Evolutionary conservation across 2,329 filamentous ascomycete species (phyloP), one percentile per base, ranked within the genome.

Genomic region (Dactylellina sp.): DNA sequence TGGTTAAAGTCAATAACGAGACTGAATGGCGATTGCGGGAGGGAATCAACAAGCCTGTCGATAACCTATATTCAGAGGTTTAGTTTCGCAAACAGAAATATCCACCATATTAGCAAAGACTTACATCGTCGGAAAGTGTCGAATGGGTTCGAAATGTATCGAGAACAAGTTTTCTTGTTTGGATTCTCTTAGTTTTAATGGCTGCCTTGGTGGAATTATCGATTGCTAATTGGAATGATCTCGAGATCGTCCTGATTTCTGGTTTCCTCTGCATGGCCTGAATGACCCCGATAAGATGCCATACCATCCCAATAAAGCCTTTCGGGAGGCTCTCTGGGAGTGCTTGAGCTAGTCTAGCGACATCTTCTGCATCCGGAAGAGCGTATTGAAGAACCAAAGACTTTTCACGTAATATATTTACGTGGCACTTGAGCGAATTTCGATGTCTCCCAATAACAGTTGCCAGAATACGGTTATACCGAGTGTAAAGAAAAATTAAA

Each of bases 21-120:
- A n/a, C 32, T 1, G 6, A 59, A 12, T 7, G 62, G 62, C 6
- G 16, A 24, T 2, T 20, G 32, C 9, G 4, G 1, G 20, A 66
- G 44, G 6, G 18, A 16, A 9, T 18, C 7, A 7, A 55, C 39
- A 5, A 61, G 44, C 3, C 12, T 20, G 7, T 46, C 18, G 25
- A 59, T 18, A 1, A 47, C 14, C 64, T 66, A 20, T 18, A 12
- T 61, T 18, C 18, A 50, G n/a, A 28, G 12, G 18, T 16, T 39
- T 39, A 32, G 47, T 25, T 49, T 2, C 18, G 1, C 4, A 1
- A 22, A 7, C 18, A 2, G 14, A 12, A 11, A 3, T 1, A 14
- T 24, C 16, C 18, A 5, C 18, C 4, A 49, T 49, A 20, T 14
- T 40, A 3, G 37, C 37, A 12, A 14, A 4, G 37, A 40, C 39